These are phyloP conservation scores for Saprolegnia diclina DNA, from an alignment of 352 stramenopile genomes.

Conservation along the genomic window DNA sequence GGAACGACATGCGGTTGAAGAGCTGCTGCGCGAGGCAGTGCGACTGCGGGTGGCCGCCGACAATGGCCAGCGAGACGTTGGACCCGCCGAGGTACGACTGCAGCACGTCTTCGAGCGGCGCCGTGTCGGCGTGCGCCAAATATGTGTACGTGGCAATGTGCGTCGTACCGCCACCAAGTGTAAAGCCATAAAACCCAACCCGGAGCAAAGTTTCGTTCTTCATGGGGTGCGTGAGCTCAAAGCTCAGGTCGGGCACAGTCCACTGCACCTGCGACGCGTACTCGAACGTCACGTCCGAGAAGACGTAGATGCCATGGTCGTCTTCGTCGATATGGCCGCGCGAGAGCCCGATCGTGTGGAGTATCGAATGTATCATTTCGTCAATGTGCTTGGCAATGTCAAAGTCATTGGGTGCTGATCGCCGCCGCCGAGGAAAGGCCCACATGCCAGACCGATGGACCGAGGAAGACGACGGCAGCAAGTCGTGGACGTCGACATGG, in stretches of 20 bases:
- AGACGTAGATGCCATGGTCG: slow-evolving; percentile 59
- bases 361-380: slow-evolving; percentile 35
- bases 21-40: slow-evolving; percentile 65
- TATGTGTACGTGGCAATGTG: slow-evolving; percentile 76
- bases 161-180: slow-evolving; percentile 58
- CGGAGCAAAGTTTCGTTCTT: slow-evolving; percentile 45
- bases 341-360: slow-evolving; percentile 70
- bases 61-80: slow-evolving; percentile 54
- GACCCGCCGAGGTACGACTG: slow-evolving; percentile 60
- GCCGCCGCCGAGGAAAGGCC: background rate
- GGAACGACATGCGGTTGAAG: slow-evolving; percentile 53
- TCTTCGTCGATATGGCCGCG: slow-evolving; percentile 62
- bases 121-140: slow-evolving; percentile 53
- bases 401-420: background rate
- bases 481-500: slow-evolving; percentile 45
- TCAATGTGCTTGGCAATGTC: slow-evolving; percentile 11
- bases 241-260: slow-evolving; percentile 66
- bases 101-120: slow-evolving; percentile 60
- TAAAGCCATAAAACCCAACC: slow-evolving; percentile 63
- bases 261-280: slow-evolving; percentile 57
- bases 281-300: slow-evolving; percentile 70
- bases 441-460: background rate
- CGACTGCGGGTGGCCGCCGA: slow-evolving; percentile 42
- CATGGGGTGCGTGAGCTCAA: slow-evolving; percentile 41
- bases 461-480: slow-evolving; percentile 23